phyloP scores from a whole-genome alignment of 345 rosid species.

The Populus nigra region DNA sequence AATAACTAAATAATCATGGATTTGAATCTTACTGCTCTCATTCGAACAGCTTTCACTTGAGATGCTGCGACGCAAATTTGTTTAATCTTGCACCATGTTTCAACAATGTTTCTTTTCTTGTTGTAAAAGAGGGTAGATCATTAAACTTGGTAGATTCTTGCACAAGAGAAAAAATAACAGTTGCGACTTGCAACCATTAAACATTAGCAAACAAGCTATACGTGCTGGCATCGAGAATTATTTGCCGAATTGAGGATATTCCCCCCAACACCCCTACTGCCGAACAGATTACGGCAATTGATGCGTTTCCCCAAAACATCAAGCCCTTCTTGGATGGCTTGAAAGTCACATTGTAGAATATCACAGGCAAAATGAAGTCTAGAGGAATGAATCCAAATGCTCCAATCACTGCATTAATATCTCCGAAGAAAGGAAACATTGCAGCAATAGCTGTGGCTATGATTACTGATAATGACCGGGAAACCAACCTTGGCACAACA shows the following conservation, averaged over 20 bases:
- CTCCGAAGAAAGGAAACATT: slow-evolving; percentile 59
- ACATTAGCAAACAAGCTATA: slow-evolving; percentile 27
- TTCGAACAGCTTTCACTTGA: too few species aligned
- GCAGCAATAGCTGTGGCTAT: slow-evolving; percentile 32
- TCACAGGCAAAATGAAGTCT: slow-evolving; percentile 36
- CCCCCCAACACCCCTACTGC: slow-evolving; percentile 9
- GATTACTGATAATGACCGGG: slow-evolving; percentile 36
- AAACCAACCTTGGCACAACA: slow-evolving; percentile 37
- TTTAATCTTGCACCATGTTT: too few species aligned
- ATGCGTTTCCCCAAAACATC: slow-evolving; percentile 14
- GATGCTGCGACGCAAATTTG: too few species aligned
- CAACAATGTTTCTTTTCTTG: too few species aligned
- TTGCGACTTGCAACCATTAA: neutral
- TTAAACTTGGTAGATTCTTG: neutral
- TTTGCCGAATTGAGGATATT: slow-evolving; percentile 23
- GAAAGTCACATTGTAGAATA: slow-evolving; percentile 27
- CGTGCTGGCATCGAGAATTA: slow-evolving; percentile 20
- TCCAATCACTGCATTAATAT: slow-evolving; percentile 46
- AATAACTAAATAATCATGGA: too few species aligned
- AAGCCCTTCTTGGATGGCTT: slow-evolving; percentile 19
- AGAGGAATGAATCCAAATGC: slow-evolving; percentile 50
- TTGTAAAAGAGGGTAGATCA: too few species aligned
- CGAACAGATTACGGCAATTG: slow-evolving; percentile 8
- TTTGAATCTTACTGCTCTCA: too few species aligned
- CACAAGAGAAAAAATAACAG: neutral